These are phyloP conservation scores for Acacia melanoxylon DNA, from an alignment of 306 rosid species.

Conservation along the genomic window DNA sequence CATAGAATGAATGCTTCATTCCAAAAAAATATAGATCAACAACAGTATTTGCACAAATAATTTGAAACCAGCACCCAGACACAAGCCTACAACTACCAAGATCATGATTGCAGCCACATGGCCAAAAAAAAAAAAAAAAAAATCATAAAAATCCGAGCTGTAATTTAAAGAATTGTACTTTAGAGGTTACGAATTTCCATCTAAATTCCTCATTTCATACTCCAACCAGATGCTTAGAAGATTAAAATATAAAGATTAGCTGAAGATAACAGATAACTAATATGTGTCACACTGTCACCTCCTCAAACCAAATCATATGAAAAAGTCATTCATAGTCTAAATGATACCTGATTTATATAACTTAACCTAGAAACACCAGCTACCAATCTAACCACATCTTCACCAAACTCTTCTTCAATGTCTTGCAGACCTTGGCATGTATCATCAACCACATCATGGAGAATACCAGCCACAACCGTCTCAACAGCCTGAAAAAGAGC, in stretches of 20 bases:
- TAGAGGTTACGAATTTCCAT: neutral
- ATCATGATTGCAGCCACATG: neutral
- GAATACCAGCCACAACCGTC: constrained; percentile 94
- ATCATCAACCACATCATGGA: constrained; percentile 93
- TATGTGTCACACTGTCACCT: constrained; percentile 22
- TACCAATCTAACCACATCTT: constrained; percentile 80
- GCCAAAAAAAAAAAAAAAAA: neutral
- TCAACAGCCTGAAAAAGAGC: constrained; percentile 77
- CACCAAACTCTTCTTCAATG: constrained; percentile 79
- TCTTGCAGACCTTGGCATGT: constrained; percentile 66
- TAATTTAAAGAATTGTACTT: neutral
- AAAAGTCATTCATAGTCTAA: constrained; percentile 13
- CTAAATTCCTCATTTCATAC: neutral
- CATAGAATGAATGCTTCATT: neutral
- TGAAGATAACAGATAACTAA: neutral
- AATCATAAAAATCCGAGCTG: neutral
- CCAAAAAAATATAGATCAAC: neutral
- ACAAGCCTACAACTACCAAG: neutral
- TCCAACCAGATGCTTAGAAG: neutral
- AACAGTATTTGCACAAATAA: no score
- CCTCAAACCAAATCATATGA: constrained; percentile 32
- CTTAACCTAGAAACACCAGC: constrained; percentile 94
- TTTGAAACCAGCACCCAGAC: neutral
- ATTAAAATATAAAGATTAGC: constrained; percentile 28
- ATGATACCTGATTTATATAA: constrained; percentile 84